Evolutionary conservation across 2,329 filamentous ascomycete species (phyloP), one percentile per base, ranked within the genome.

Genomic region (Penicillium expansum): DNA sequence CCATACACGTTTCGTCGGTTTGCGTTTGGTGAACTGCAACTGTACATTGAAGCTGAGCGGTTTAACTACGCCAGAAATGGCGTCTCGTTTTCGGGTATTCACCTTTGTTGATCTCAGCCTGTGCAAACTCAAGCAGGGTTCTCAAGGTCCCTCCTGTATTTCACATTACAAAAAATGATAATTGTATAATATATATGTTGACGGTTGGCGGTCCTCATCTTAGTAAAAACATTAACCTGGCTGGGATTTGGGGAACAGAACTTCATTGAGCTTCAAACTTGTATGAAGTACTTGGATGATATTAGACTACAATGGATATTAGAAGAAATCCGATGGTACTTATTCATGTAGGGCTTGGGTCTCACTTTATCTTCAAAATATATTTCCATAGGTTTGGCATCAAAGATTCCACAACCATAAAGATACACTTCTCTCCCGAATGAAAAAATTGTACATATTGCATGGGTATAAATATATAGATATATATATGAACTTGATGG

Each of bases 381-480:
- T 35, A 33, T 35, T 3, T 33, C 3, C 1, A 9, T n/a, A 14
- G 4, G 16, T 8, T 24, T 24, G 30, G 5, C 14, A 16, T 33
- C 30, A 33, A 33, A 9, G 2, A 16, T 7, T 11, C 44, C n/a
- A 33, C 30, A 24, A 24, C 7, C 11, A 1, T 20, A 29, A 9
- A 41, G 20, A 11, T 8, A 16, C 1, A 13, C 0, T 0, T 50
- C 42, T 22, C 13, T 41, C 16, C 11, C 16, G 32, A 4, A 50
- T 11, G 16, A 22, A n/a, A 5, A 10, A 24, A 33, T 48, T 24
- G 18, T 48, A 33, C 29, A 48, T 10, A 41, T 32, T 54, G 43
- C 27, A 68, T 54, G 65, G 66, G 43, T 44, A 44, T 48, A 43
- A 30, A 42, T 11, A 55, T 43, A 50, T 48, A 43, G 35, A 42